A percentile compares a stretch with the other conserved stretches of the same genome.
phyloP scores from a whole-genome alignment of 768 basidiomycete genomes.

The Symmetrospora coprosmae region DNA sequence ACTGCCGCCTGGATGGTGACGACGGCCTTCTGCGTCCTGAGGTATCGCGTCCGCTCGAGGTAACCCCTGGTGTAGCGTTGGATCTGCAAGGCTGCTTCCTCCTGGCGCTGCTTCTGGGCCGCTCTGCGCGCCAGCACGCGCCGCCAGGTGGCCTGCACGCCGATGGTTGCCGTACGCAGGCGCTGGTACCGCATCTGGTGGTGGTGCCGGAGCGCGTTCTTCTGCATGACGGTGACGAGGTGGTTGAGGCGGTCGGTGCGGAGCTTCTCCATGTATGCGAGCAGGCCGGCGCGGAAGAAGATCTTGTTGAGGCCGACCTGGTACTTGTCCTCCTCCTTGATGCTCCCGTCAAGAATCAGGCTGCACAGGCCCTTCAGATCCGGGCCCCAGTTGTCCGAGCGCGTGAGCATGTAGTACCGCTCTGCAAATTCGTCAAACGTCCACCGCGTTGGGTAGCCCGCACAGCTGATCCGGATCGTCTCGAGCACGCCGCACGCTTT shows the following conservation, averaged over 20 bases:
- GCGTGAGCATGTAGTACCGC: conserved; percentile 95
- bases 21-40: conserved; percentile 50
- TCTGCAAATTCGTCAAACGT: conserved; percentile 97
- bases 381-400: conserved; percentile 70
- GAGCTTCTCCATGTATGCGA: conserved; percentile 81
- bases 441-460: conserved; percentile 96
- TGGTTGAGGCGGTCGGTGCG: conserved; percentile 74
- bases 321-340: conserved; percentile 89
- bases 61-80: conserved; percentile 60
- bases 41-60: conserved; percentile 57
- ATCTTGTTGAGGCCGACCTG: conserved; percentile 95
- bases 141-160: conserved; percentile 88
- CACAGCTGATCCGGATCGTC: conserved; percentile 96
- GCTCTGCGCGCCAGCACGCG: conserved; percentile 62
- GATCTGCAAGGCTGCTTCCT: conserved; percentile 59
- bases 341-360: conserved; percentile 66
- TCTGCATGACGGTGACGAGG: conserved; percentile 89
- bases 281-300: conserved; percentile 98
- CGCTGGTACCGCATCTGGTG: conserved; percentile 64
- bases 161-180: conserved; percentile 59
- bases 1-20: conserved; percentile 63
- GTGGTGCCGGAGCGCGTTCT: conserved; percentile 81
- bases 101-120: conserved; percentile 55
- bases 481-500: conserved; percentile 97
- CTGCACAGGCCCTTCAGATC: conserved; percentile 69